Conservation (phyloP, 805 yeast species). For the Candida dajiaensis region DNA sequence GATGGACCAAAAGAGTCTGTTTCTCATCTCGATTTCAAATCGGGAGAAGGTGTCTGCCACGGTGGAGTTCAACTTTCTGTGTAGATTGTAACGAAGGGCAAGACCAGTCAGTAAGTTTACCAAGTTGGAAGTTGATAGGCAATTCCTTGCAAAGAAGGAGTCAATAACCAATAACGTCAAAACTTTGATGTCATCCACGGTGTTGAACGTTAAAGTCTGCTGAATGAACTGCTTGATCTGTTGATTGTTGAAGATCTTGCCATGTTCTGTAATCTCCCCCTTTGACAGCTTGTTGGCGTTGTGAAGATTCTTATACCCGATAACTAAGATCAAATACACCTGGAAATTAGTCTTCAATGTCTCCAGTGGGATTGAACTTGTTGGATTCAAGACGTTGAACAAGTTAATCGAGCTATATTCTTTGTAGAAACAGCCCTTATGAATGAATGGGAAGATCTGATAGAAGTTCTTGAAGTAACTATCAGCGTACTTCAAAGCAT, state of each 20-base stretch:
- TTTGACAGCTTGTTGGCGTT: conserved; percentile 6
- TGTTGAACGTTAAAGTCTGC: conserved; percentile 29
- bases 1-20: conserved; percentile 44
- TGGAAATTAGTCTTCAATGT: conserved; percentile 13
- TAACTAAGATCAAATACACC: conserved; percentile 12
- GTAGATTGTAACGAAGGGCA: conserved; percentile 41
- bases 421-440: conserved; percentile 10
- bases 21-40: conserved; percentile 34
- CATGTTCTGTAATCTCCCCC: conserved; percentile 8
- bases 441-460: conserved; percentile 16
- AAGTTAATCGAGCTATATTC: conserved; percentile 10
- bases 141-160: conserved; percentile 47
- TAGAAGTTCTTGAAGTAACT: conserved; percentile 14
- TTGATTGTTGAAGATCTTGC: conserved; percentile 7
- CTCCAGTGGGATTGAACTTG: background rate
- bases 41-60: conserved; percentile 4
- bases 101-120: conserved; percentile 43
- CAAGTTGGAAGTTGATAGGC: conserved; percentile 49
- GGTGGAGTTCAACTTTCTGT: conserved; percentile 29
- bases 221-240: conserved; percentile 7
- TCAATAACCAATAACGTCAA: conserved; percentile 43
- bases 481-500: conserved; percentile 13
- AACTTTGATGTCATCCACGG: conserved; percentile 37
- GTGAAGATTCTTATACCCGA: conserved; percentile 18
- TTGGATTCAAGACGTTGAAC: conserved; percentile 14